Percentiles rank a stretch among this genome's conserved stretches.
These are phyloP conservation scores for Yueomyces sp. DNA, from an alignment of 1,139 yeast genomes.

Conservation along the genomic window DNA sequence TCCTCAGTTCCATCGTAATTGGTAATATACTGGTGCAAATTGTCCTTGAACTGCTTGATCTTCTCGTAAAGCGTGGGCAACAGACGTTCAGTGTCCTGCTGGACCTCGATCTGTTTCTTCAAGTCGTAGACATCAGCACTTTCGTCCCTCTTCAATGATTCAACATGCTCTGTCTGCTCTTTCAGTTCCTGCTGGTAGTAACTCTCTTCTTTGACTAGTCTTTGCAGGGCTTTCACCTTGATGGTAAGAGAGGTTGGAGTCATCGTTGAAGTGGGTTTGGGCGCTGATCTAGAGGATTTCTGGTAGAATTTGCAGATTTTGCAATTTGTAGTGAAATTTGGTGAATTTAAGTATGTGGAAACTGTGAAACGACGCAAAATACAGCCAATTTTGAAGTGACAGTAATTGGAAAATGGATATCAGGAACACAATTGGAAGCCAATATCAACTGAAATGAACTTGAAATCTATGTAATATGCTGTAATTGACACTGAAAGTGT, in stretches of 20 bases:
- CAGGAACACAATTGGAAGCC: too few species aligned
- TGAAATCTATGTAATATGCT: too few species aligned
- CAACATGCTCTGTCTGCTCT: constrained; percentile 46
- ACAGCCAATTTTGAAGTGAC: too few species aligned
- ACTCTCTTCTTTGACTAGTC: constrained; percentile 61
- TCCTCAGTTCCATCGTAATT: constrained; percentile 32
- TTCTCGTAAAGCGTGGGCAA: constrained; percentile 48
- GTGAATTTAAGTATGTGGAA: too few species aligned
- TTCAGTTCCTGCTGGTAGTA: constrained; percentile 52
- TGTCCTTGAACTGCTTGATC: constrained; percentile 36
- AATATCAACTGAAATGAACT: too few species aligned
- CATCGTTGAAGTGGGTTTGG: constrained; percentile 28
- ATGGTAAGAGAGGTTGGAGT: constrained; percentile 69
- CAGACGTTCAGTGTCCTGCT: constrained; percentile 58
- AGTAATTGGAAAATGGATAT: too few species aligned
- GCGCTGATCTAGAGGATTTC: not conserved
- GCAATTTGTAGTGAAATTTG: too few species aligned
- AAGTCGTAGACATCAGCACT: constrained; percentile 58
- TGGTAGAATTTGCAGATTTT: not conserved
- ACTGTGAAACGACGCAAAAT: too few species aligned
- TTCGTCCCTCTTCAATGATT: constrained; percentile 25
- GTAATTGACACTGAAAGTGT: too few species aligned
- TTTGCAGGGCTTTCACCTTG: constrained; percentile 58
- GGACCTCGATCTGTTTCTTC: constrained; percentile 52
- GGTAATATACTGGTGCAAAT: constrained; percentile 31